A percentile compares a stretch with the other conserved stretches of the same genome.
phyloP scores from a whole-genome alignment of 441 rosid species.

The Heliophila coronopifolia region DNA sequence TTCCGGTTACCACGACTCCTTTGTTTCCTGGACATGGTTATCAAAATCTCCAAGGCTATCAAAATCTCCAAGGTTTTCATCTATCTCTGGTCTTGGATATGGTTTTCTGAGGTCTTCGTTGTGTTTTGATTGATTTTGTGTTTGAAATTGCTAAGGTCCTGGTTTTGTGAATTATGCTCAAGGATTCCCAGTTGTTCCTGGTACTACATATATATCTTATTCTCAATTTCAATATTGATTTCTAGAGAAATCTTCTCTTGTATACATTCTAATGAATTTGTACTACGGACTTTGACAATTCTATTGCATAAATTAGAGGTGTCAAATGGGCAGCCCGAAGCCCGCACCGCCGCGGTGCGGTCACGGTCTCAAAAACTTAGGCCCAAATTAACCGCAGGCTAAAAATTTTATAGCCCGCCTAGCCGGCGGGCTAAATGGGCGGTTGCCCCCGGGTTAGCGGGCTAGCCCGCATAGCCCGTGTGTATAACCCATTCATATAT shows the following conservation, averaged over 20 bases:
- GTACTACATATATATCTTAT: constrained; percentile 2
- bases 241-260: not conserved
- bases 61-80: too few species aligned
- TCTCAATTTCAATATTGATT: not conserved
- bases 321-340: too few species aligned
- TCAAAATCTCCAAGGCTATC: constrained; percentile 47
- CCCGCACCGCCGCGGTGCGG: too few species aligned
- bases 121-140: constrained; percentile 15
- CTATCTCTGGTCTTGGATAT: not conserved
- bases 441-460: too few species aligned
- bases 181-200: constrained; percentile 29
- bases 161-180: constrained; percentile 24
- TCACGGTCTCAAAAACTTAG: too few species aligned
- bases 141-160: constrained; percentile 5
- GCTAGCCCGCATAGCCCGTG: too few species aligned
- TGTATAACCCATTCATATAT: too few species aligned
- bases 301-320: too few species aligned
- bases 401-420: too few species aligned
- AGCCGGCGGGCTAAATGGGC: too few species aligned
- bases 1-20: constrained; percentile 9
- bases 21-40: constrained; percentile 33
- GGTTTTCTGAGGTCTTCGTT: constrained; percentile 32
- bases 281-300: not conserved
- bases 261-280: not conserved
- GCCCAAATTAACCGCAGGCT: too few species aligned